Evolutionary conservation across 331 rosid species (phyloP), one percentile per base, ranked within the genome.

Genomic region (Phaseolus coccineus): DNA sequence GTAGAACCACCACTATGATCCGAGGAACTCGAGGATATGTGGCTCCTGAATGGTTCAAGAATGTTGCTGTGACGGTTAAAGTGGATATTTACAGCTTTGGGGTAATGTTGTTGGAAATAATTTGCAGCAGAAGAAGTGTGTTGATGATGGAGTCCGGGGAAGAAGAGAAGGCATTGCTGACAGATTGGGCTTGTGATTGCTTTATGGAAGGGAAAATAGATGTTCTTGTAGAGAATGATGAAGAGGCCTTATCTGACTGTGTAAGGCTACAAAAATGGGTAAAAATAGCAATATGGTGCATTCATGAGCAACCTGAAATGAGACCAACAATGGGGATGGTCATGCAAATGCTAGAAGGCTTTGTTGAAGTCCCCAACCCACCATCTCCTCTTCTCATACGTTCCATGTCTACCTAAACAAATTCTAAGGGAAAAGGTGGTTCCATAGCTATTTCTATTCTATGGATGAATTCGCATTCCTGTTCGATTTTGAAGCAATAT

Each of bases 31-130:
- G 73, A 15, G 89, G 89, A 47, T 86, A 86, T 61, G 85, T 86
- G 8, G 85, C 89, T 39, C 87, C 85, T 28, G 85, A 86, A 64
- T 83, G 87, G 85, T 86, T 86, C 74, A 86, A 81, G 67, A 83
- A 69, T 40, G 84, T 83, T 56, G 77, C 84, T 0, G 85, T 83
- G 57, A 83, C 84, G 0, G 47, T 66, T 22, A 86, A 86, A 62
- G 89, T 86, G 15, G 87, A 86, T 57, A 85, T 86, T 53, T 86
- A 86, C 16, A 86, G 85, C 46, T 86, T 81, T 56, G 87, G 85
- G 3, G 74, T 61, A 1, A 62, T 86, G 84, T 35, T 86, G 48
- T 25, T 86, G 19, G 89, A 86, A 69, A 83, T 83, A n/a, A 57
- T 86, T 39, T 86, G 85, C 13, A 81, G 89, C 31, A 83, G 87